phyloP scores from a whole-genome alignment of 768 basidiomycete species.

The Suillus occidentalis region DNA sequence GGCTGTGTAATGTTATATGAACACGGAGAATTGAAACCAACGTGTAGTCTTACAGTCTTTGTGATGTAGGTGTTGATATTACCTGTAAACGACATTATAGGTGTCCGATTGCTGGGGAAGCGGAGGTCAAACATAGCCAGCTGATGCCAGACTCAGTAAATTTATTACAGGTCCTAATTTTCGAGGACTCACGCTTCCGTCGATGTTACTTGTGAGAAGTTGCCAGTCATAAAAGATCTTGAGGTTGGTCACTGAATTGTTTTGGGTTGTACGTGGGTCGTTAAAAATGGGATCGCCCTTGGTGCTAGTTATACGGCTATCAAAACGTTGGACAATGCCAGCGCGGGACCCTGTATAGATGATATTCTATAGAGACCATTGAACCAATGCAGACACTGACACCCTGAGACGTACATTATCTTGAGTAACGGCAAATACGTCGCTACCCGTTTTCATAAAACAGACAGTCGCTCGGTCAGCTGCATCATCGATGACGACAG shows the following conservation, averaged over 20 bases:
- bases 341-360: constrained; percentile 62
- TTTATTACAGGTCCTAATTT: neutral
- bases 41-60: constrained; percentile 45
- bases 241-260: constrained; percentile 56
- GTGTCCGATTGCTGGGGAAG: constrained; percentile 43
- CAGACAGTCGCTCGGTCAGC: constrained; percentile 36
- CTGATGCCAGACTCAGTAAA: constrained; percentile 34
- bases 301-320: constrained; percentile 45
- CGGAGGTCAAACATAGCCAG: constrained; percentile 65
- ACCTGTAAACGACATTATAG: constrained; percentile 49
- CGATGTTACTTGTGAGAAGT: constrained; percentile 56
- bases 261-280: constrained; percentile 31
- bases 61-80: constrained; percentile 56
- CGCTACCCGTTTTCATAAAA: constrained; percentile 53
- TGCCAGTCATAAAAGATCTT: constrained; percentile 48
- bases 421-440: constrained; percentile 63
- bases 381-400: neutral
- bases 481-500: constrained; percentile 53
- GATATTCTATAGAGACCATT: constrained; percentile 36
- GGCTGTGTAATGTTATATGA: constrained; percentile 45
- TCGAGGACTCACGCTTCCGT: constrained; percentile 52
- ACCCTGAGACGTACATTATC: constrained; percentile 38
- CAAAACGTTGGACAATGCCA: constrained; percentile 58
- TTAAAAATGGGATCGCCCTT: constrained; percentile 42
- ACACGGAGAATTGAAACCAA: neutral